Evolutionary conservation across 2,329 filamentous ascomycete genomes (phyloP), one percentile per base, ranked within the genome.

Genomic region (Didymella lethalis): DNA sequence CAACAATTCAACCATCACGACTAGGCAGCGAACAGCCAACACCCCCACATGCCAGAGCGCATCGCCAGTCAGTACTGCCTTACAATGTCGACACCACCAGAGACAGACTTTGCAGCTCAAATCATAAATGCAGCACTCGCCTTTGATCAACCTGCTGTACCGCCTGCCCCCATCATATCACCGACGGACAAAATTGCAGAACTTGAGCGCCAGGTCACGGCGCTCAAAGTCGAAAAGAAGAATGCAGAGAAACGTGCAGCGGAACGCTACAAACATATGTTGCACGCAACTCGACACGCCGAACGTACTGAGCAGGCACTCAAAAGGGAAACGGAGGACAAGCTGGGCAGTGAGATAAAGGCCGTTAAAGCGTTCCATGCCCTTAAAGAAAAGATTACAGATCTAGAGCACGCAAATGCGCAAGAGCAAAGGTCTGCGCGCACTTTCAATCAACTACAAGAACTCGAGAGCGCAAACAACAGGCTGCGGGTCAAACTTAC

Each of bases 281-380:
- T 44, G 36, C 48, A 51, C 20, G 48, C 51, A 18, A 40, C 47
- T 20, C 57, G 52, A 11, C 52, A 38, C 23, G 57, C 57, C 7
- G 56, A 59, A 34, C 56, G 51, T 12, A 34, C 50, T 32, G 50
- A 54, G 25, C 28, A 29, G 36, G 46, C 46, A 4, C 32, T 49
- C 3, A 28, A 20, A 16, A 45, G 41, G n/a, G 56, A 54, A 8
- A 26, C 6, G 0, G 18, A n/a, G 31, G 51, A 43, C 23, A 49
- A 41, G 25, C 14, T 12, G 8, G 46, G 38, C n/a, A 47, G 38
- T 8, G 12, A 44, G 20, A 18, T 40, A 16, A 59, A 36, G 32
- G 41, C 50, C 2, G 11, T 29, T 3, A 50, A 47, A 11, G 2
- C 26, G 41, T 16, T 34, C 29, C 4, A 20, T 10, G 16, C 1